phyloP scores from a whole-genome alignment of 2,329 filamentous ascomycete species.

The Cladorrhinum sp. region DNA sequence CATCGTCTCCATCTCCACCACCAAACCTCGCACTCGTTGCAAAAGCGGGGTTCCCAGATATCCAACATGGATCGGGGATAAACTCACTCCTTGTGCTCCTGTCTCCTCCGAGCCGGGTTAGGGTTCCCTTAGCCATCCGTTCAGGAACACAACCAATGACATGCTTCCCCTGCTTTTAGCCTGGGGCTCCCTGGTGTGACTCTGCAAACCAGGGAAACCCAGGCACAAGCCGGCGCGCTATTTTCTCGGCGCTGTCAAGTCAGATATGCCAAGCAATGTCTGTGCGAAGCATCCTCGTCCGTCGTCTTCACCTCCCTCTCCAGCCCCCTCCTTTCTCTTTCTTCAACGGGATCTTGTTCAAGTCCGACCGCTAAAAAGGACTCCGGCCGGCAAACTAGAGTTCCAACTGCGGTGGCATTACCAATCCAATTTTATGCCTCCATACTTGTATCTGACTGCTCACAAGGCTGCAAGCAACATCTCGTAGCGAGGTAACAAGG shows the following conservation, averaged over 20 bases:
- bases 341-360: background rate
- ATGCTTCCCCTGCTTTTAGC: background rate
- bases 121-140: background rate
- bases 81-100: background rate
- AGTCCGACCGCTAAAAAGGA: background rate
- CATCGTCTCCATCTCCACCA: background rate
- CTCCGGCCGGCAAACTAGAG: background rate
- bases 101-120: too few species aligned
- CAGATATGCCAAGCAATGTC: slow-evolving; percentile 2
- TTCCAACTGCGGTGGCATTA: too few species aligned
- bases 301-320: background rate
- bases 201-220: background rate
- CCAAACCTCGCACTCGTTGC: too few species aligned
- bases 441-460: background rate
- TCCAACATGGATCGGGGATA: slow-evolving; percentile 7
- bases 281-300: background rate
- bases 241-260: slow-evolving; percentile 10
- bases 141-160: slow-evolving; percentile 1
- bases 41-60: background rate
- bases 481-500: background rate
- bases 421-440: background rate
- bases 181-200: slow-evolving; percentile 1
- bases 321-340: background rate
- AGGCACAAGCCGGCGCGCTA: background rate
- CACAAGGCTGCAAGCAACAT: background rate